A percentile compares a stretch with the other conserved stretches of the same genome.
Conservation (phyloP, 2,329 filamentous ascomycete species). For the Trichoderma lentiforme region DNA sequence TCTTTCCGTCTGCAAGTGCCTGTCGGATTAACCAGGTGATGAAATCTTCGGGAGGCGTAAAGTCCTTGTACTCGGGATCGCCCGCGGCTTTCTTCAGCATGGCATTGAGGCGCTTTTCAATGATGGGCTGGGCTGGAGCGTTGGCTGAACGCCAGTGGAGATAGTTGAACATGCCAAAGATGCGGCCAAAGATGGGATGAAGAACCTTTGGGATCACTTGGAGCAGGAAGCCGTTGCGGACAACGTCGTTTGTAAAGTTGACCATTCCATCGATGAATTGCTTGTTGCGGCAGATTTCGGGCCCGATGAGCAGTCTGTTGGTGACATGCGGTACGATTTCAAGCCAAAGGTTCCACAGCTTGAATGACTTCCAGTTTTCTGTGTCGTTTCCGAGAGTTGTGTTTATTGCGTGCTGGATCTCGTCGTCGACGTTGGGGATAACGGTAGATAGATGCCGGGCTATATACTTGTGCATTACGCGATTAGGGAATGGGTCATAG, state of each 20-base stretch:
- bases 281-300: slow-evolving; percentile 38
- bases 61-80: slow-evolving; percentile 40
- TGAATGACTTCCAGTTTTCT: slow-evolving; percentile 38
- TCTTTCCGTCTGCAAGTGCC: slow-evolving; percentile 43
- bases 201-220: slow-evolving; percentile 45
- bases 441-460: slow-evolving; percentile 39
- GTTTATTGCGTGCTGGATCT: slow-evolving; percentile 38
- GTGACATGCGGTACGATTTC: slow-evolving; percentile 42
- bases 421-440: slow-evolving; percentile 41
- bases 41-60: slow-evolving; percentile 52
- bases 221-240: slow-evolving; percentile 45
- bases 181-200: slow-evolving; percentile 46
- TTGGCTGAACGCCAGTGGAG: slow-evolving; percentile 45
- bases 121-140: slow-evolving; percentile 43
- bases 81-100: slow-evolving; percentile 41
- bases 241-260: slow-evolving; percentile 48
- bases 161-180: slow-evolving; percentile 45
- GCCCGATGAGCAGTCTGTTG: slow-evolving; percentile 43
- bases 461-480: slow-evolving; percentile 44
- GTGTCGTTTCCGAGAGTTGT: slow-evolving; percentile 33
- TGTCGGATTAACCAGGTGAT: slow-evolving; percentile 55
- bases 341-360: slow-evolving; percentile 45
- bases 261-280: slow-evolving; percentile 46
- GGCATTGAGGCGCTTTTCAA: slow-evolving; percentile 46
- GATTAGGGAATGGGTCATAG: slow-evolving; percentile 38